Base-by-base conservation (phyloP, 2,329 filamentous ascomycete genomes). In the Clarireedia sp. region DNA sequence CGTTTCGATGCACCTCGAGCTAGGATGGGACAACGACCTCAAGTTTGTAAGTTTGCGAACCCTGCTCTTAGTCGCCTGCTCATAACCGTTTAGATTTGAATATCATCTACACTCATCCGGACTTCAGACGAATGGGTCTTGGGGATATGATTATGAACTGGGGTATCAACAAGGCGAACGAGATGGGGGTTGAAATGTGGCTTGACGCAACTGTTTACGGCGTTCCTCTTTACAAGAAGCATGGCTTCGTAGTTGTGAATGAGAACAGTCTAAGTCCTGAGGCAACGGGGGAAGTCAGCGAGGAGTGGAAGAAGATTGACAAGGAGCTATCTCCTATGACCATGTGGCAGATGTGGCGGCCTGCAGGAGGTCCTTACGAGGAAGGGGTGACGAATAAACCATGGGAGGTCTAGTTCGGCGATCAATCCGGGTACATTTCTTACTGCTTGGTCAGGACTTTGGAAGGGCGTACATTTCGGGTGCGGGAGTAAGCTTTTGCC, bases 81-180 rank as follows among this genome's bases (percentile, higher is more conserved):
- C 17, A 38, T 10, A 38, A n/a, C 21, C 49, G 17, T 9, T 41
- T 14, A 53, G 51, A 53, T 38, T 21, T 53, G 41, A 53, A 53
- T 47, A 46, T 53, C 38, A 57, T 57, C 37, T 47, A 40, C 41
- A 44, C 58, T 4, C 36, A 33, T 16, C 55, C 55, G 26, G 48
- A 47, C 37, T 55, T 48, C 44, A 46, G 58, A 48, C 24, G 48
- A 14, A 48, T 38, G 12, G 59, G 55, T 2, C 38, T 51, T 10
- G 53, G 5, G 4, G 26, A 38, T 38, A 45, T 53, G 40, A 53
- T 53, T 4, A n/a, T 54, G 51, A 8, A 54, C 21, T 48, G 51
- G 44, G 51, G 44, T 10, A 48, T 48, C n/a, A 17, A 40, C n/a
- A 54, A 48, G 21, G 51, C 44, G 10, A 26, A 48, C 14, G 51